Base-by-base conservation (phyloP, 1,284 basidiomycete genomes). In the Pholiota adiposa region DNA sequence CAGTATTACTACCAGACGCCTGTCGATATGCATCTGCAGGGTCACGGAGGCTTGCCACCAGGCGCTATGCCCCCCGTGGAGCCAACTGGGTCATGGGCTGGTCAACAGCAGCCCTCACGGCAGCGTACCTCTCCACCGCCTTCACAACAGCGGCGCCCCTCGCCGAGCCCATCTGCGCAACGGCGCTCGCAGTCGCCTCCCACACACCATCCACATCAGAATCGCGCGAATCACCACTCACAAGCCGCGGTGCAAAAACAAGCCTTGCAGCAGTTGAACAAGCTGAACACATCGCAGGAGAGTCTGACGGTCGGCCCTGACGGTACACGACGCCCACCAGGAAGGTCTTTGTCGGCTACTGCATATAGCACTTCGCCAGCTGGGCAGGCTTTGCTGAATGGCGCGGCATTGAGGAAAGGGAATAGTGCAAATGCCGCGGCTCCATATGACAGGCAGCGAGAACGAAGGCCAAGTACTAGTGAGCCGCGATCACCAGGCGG, bases 301-400 rank as follows among this genome's bases (percentile, higher is more conserved):
- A 73, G 64, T 41, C 62, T 73, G 19, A 59, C 62, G n/a, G 8
- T 56, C 44, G 67, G 64, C 41, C 59, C 59, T 66, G 61, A 69
- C 48, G 73, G 72, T 36, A 70, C 73, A 8, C 71, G 71, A n/a
- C 79, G 80, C 60, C 65, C 73, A 16, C 80, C 87, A 1, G 73
- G 75, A n/a, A 83, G 89, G 38, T 91, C 90, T 18, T 64, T 88
- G 56, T 90, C 88, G 3, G 89, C 89, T 14, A 88, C 83, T 40
- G 87, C 82, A 9, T 69, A 73, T 23, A 44, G 41, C 33, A 71
- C 82, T 8, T 75, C 82, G 14, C 62, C 74, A 27, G 72, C 74
- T 8, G 27, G 21, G 21, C 65, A 78, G n/a, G 73, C 75, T 23
- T 69, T 73, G 50, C 62, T 71, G 48, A 88, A 89, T 69, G 85